phyloP scores from a whole-genome alignment of 129 eudicot species.

The Glebionis coronaria region DNA sequence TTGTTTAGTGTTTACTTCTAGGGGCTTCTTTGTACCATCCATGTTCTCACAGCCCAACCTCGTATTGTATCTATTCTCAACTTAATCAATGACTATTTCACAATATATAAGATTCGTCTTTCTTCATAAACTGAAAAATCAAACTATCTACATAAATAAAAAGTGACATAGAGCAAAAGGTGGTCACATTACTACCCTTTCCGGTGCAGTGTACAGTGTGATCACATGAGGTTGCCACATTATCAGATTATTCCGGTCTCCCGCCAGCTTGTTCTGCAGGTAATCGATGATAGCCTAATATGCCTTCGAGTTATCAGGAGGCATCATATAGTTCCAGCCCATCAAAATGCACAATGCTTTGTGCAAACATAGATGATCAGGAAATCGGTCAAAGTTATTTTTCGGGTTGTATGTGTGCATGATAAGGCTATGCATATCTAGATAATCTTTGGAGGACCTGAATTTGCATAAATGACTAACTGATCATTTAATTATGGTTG shows the following conservation, averaged over 20 bases:
- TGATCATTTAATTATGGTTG: constrained; percentile 3
- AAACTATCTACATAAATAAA: neutral
- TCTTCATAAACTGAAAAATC: neutral
- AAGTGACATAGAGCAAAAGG: neutral
- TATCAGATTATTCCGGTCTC: constrained; percentile 66
- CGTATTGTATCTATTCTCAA: neutral
- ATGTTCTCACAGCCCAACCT: neutral
- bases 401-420: constrained; percentile 87
- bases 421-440: constrained; percentile 72
- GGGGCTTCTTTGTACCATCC: neutral
- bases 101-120: neutral
- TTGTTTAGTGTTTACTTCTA: neutral
- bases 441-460: constrained; percentile 85
- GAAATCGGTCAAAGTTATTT: constrained; percentile 36
- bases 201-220: constrained; percentile 79
- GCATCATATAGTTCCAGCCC: constrained; percentile 74
- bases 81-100: neutral
- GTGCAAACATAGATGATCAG: constrained; percentile 85
- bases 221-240: constrained; percentile 94
- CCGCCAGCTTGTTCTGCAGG: constrained; percentile 76
- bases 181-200: constrained; percentile 75
- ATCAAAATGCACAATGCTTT: constrained; percentile 81
- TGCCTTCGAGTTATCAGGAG: constrained; percentile 77
- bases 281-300: constrained; percentile 70
- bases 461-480: constrained; percentile 48